These are phyloP conservation scores for Goffeauzyma gilvescens DNA, from an alignment of 768 basidiomycete species.

Conservation along the genomic window DNA sequence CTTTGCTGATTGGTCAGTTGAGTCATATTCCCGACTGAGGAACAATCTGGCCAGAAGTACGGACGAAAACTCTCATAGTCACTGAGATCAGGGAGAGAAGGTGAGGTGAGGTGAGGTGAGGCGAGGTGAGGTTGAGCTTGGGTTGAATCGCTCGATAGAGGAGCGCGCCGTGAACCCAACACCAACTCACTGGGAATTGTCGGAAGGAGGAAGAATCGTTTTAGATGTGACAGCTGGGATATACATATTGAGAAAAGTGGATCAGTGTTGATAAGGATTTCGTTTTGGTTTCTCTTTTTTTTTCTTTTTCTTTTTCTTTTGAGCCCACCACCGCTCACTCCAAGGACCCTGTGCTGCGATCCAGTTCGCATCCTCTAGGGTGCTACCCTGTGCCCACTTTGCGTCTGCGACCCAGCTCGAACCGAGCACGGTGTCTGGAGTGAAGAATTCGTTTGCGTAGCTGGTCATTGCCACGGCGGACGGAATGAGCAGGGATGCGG, in stretches of 20 bases:
- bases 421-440: neutral
- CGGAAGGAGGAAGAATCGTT: neutral
- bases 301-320: too few relatives aligned
- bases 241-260: too few relatives aligned
- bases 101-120: too few relatives aligned
- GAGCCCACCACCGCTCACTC: too few relatives aligned
- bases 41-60: constrained; percentile 44
- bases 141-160: too few relatives aligned
- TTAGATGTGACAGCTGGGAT: neutral
- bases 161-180: neutral
- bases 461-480: neutral
- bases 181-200: neutral
- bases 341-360: neutral
- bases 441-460: neutral
- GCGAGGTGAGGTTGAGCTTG: too few relatives aligned
- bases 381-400: neutral
- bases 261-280: too few relatives aligned
- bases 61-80: constrained; percentile 17
- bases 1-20: constrained; percentile 41
- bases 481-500: neutral
- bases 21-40: constrained; percentile 42
- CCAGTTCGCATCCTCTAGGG: neutral
- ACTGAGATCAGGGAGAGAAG: neutral
- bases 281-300: too few relatives aligned
- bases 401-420: neutral